These are phyloP conservation scores for Brassica rapa DNA, from an alignment of 345 rosid species.

Conservation along the genomic window DNA sequence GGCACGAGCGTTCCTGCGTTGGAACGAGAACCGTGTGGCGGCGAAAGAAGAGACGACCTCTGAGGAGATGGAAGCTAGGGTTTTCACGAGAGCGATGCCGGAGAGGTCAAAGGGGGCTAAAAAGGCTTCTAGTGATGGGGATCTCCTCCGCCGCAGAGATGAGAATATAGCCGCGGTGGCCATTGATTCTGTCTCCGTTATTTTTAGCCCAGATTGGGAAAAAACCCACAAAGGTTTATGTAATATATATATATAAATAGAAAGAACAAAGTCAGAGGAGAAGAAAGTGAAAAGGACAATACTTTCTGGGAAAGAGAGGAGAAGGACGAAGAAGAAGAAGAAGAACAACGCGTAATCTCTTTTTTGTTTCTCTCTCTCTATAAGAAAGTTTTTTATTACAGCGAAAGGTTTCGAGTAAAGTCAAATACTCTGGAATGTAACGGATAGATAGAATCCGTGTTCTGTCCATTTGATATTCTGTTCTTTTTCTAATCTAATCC, in stretches of 20 bases:
- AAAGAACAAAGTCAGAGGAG: slow-evolving; percentile 5
- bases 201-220: background rate
- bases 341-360: background rate
- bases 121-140: slow-evolving; percentile 78
- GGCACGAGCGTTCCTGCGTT: slow-evolving; percentile 74
- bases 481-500: background rate
- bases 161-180: slow-evolving; percentile 86
- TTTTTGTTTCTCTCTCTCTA: background rate
- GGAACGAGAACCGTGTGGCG: slow-evolving; percentile 53
- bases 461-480: slow-evolving; percentile 19
- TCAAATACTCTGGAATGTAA: slow-evolving; percentile 28
- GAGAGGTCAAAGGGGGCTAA: slow-evolving; percentile 82
- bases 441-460: slow-evolving; percentile 24
- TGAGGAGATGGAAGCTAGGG: slow-evolving; percentile 61
- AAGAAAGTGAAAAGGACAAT: slow-evolving; percentile 22
- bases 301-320: background rate
- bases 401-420: slow-evolving; percentile 20
- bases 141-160: slow-evolving; percentile 72
- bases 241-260: slow-evolving; percentile 3
- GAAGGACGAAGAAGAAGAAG: background rate
- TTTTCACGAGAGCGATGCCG: slow-evolving; percentile 63
- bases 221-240: background rate
- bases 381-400: slow-evolving; percentile 3
- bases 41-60: slow-evolving; percentile 61
- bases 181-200: slow-evolving; percentile 44